Evolutionary conservation across 202 grass and related monocot genomes (phyloP).

Genomic region (Carex arenaria): DNA sequence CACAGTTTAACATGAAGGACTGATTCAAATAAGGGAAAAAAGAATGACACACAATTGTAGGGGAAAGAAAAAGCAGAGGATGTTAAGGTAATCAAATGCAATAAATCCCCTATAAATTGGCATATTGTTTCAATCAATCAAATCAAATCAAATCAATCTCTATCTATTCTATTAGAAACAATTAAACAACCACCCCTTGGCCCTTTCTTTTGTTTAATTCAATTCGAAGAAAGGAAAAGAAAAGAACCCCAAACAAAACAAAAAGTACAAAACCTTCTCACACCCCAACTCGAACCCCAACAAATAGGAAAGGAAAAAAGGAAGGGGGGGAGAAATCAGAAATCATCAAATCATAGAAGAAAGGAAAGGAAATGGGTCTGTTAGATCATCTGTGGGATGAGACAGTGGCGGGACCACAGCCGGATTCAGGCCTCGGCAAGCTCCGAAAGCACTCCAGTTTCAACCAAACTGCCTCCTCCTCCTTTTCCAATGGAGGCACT

Average conservation of each 20-base stretch:
- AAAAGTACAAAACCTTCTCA: not conserved
- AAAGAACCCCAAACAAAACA: not conserved
- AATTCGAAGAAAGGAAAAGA: not conserved
- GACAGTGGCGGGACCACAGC: slow-evolving; percentile 80
- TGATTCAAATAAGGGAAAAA: not conserved
- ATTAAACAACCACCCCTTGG: not conserved
- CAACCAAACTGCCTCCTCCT: slow-evolving; percentile 42
- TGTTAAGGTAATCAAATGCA: not conserved
- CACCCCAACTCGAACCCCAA: not conserved
- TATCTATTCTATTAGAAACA: not conserved
- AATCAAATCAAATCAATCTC: not conserved
- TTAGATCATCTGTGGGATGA: slow-evolving; percentile 96
- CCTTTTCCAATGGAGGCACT: not conserved
- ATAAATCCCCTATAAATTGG: slow-evolving; percentile 9
- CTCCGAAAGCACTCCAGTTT: slow-evolving; percentile 78
- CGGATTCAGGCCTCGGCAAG: slow-evolving; percentile 77
- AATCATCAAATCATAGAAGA: not conserved
- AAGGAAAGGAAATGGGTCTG: slow-evolving; percentile 38
- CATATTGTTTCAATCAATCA: not conserved
- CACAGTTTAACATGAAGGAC: not conserved
- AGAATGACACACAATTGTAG: not conserved
- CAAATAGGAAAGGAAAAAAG: not conserved
- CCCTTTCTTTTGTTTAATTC: not conserved
- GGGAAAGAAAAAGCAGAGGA: not conserved
- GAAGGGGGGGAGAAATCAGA: too few relatives aligned